phyloP scores from a whole-genome alignment of 2,329 filamentous ascomycete genomes.

The Pestalotiopsis sp. region DNA sequence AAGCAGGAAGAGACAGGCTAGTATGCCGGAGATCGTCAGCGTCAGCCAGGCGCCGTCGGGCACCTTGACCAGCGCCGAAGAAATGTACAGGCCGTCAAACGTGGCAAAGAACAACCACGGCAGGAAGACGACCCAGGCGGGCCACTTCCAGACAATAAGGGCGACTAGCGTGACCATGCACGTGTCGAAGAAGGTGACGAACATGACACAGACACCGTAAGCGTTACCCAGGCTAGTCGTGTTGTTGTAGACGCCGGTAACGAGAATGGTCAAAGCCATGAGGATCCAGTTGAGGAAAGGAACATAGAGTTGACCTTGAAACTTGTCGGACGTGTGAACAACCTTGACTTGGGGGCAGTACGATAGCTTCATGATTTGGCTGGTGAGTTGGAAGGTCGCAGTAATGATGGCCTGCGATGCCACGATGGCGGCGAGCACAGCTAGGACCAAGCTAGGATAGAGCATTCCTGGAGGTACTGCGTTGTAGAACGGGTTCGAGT shows the following conservation, averaged over 20 bases:
- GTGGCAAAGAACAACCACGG: conserved; percentile 66
- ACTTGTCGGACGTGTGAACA: conserved; percentile 69
- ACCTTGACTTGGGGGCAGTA: conserved; percentile 80
- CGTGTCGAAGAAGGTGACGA: conserved; percentile 78
- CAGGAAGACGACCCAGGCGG: conserved; percentile 60
- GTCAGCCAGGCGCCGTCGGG: conserved; percentile 82
- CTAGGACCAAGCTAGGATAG: conserved; percentile 69
- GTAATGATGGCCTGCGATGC: conserved; percentile 82
- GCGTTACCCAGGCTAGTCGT: conserved; percentile 73
- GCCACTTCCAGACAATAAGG: conserved; percentile 71
- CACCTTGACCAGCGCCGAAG: conserved; percentile 71
- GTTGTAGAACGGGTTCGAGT: conserved; percentile 75
- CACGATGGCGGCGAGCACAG: conserved; percentile 72
- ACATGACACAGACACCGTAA: conserved; percentile 77
- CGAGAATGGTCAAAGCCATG: conserved; percentile 74
- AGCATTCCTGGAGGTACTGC: conserved; percentile 68
- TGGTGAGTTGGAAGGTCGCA: conserved; percentile 60
- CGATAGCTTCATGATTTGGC: conserved; percentile 62
- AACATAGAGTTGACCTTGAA: conserved; percentile 78
- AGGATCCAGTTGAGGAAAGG: conserved; percentile 77
- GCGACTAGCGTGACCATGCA: conserved; percentile 74
- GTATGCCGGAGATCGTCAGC: conserved; percentile 62
- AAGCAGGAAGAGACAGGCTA: conserved; percentile 68
- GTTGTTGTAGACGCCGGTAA: conserved; percentile 69
- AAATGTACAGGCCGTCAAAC: conserved; percentile 71